These are phyloP conservation scores for Nymphaea colorata DNA, from an alignment of 164 flowering plant species.

Conservation along the genomic window DNA sequence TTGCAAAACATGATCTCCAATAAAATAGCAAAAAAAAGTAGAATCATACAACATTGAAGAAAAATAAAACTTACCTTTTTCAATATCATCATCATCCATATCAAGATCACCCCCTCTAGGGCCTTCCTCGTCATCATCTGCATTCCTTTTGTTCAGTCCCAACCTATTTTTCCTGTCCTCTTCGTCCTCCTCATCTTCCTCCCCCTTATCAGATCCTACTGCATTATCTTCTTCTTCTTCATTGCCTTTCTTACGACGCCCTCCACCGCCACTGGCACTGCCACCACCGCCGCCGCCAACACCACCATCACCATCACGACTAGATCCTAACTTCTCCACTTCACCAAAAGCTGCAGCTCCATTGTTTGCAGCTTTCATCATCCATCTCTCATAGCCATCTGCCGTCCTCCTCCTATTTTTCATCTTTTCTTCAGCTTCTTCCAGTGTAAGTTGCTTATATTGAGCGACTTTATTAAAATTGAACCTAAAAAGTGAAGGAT, in stretches of 20 bases:
- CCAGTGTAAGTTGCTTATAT: constrained; percentile 94
- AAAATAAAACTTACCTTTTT: constrained; percentile 53
- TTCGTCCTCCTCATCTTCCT: constrained; percentile 86
- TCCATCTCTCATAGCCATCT: constrained; percentile 96
- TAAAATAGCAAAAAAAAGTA: too few species aligned
- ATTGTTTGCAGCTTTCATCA: constrained; percentile 92
- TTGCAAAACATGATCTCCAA: too few species aligned
- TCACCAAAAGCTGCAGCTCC: constrained; percentile 95
- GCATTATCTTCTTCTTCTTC: constrained; percentile 76
- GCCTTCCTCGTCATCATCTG: constrained; percentile 90
- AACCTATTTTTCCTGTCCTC: constrained; percentile 64
- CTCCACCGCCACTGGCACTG: constrained; percentile 41
- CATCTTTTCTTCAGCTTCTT: constrained; percentile 99
- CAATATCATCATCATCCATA: constrained; percentile 83
- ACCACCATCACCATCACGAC: constrained; percentile 24
- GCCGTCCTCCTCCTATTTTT: constrained; percentile 81
- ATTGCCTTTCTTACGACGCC: constrained; percentile 58
- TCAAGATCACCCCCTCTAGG: constrained; percentile 79
- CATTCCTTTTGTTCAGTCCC: constrained; percentile 54
- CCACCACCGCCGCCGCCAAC: constrained; percentile 56
- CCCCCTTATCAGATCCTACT: constrained; percentile 56
- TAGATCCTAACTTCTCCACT: constrained; percentile 52
- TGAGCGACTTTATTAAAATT: constrained; percentile 96
- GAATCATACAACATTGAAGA: background rate
- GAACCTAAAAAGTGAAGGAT: constrained; percentile 34